Conservation (phyloP, 1,139 yeast species). For the Saccharomyces pastorianus region DNA sequence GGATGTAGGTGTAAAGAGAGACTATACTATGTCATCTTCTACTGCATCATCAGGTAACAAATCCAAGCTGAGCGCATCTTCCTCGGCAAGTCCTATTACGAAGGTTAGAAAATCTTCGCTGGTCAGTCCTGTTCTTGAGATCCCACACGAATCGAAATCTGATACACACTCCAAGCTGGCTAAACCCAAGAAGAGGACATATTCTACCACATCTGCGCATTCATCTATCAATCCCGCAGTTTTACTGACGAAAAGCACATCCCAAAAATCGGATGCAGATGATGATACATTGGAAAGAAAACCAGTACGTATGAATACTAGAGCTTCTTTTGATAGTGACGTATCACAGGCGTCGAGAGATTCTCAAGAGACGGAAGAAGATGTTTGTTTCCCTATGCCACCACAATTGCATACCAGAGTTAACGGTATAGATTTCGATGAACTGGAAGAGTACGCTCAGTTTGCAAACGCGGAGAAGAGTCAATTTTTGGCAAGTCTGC, state of each 20-base stretch:
- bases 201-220: constrained; percentile 6
- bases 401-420: constrained; percentile 53
- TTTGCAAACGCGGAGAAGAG: constrained; percentile 34
- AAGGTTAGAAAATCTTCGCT: neutral
- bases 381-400: constrained; percentile 92
- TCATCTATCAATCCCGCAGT: constrained; percentile 1
- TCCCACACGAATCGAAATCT: neutral
- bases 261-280: constrained; percentile 7
- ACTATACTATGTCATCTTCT: neutral
- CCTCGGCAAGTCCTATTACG: neutral
- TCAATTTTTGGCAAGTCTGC: constrained; percentile 1
- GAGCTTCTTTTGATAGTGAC: constrained; percentile 47
- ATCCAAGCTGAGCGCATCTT: neutral
- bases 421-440: constrained; percentile 72
- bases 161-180: constrained; percentile 4
- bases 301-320: constrained; percentile 13
- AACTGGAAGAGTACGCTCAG: constrained; percentile 63
- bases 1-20: constrained; percentile 3
- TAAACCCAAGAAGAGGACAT: constrained; percentile 7
- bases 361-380: constrained; percentile 87
- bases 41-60: neutral
- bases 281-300: constrained; percentile 10
- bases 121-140: neutral
- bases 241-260: constrained; percentile 9
- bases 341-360: constrained; percentile 66